Evolutionary conservation across 2,329 filamentous ascomycete species (phyloP).

Genomic region (Penicillium nordicum): DNA sequence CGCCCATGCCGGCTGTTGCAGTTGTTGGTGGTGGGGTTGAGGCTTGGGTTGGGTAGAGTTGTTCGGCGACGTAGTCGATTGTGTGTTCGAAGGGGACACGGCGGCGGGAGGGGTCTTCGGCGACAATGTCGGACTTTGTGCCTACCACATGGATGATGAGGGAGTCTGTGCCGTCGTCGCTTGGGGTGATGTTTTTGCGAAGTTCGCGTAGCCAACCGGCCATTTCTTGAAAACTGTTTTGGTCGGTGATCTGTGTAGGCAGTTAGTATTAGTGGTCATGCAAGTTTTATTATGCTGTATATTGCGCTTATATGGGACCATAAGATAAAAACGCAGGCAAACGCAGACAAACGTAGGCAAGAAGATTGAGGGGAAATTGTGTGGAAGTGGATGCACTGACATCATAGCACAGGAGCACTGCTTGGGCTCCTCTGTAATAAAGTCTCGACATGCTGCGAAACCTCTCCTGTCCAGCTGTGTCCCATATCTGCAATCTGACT

Average conservation of each 20-base stretch:
- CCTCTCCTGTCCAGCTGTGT: constrained; percentile 91
- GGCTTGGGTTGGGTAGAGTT: constrained; percentile 69
- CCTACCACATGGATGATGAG: constrained; percentile 93
- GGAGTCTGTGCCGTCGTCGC: constrained; percentile 56
- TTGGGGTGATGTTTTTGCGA: constrained; percentile 66
- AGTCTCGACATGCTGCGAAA: constrained; percentile 92
- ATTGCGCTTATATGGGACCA: neutral
- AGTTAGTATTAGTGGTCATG: neutral
- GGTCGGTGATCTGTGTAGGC: constrained; percentile 64
- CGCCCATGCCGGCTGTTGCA: constrained; percentile 38
- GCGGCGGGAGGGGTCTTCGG: constrained; percentile 71
- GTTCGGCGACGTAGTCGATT: constrained; percentile 92
- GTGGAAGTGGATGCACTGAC: constrained; percentile 3
- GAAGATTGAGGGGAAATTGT: neutral
- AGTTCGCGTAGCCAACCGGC: constrained; percentile 85
- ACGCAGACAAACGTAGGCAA: neutral
- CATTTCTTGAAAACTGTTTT: constrained; percentile 84
- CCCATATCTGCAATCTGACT: constrained; percentile 93
- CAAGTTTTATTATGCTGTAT: neutral
- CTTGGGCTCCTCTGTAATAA: constrained; percentile 94
- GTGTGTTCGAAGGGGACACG: constrained; percentile 92
- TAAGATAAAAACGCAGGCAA: no score
- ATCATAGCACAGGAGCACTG: constrained; percentile 90
- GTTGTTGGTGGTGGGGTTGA: constrained; percentile 68
- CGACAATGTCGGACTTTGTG: constrained; percentile 87